Base-by-base conservation (phyloP, 1,139 yeast species). In the Diutina rugosa region DNA sequence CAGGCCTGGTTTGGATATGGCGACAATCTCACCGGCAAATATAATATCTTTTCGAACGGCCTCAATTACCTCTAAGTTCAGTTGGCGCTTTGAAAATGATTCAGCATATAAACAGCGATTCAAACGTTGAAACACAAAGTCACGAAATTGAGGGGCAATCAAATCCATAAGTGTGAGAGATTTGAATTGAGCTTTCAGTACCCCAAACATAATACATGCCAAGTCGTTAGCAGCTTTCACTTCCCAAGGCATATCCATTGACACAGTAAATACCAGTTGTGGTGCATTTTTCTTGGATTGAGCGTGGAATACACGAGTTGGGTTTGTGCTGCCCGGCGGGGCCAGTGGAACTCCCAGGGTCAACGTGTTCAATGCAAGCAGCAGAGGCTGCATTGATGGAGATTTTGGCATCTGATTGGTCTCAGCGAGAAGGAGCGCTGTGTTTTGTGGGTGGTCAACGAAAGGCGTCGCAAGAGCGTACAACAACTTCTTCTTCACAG, bases 181-280 rank as follows among this genome's bases (percentile, higher is more conserved):
- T 54, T 79, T 78, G 55, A 90, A 74, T 55, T 85, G 84, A 41
- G 74, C 75, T 63, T 84, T 82, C 59, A 88, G 82, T 10, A 87
- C 82, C 18, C 97, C 97, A 72, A 90, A 88, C 74, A 88, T 84
- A 61, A 90, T 76, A 65, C 96, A 87, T 0, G 97, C 96, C 63
- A 90, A 74, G 69, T 91, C 97, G 65, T 91, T 91, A 8, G 95
- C 91, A 7, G 95, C 91, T 62, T 82, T 81, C 54, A 91, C 80
- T 26, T 76, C 70, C 90, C 95, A 91, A 0, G 97, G 97, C 55
- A 80, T 77, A n/a, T 79, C 81, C 21, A 80, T 72, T 12, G 82
- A 84, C 49, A 95, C 88, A 0, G 97, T 90, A 67, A 91, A 86
- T 5, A 90, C 86, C 0, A 96, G 93, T 65, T 85, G 90, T 48